These are phyloP conservation scores for Penicillium verrucosum DNA, from an alignment of 2,329 filamentous ascomycete species.

Conservation along the genomic window DNA sequence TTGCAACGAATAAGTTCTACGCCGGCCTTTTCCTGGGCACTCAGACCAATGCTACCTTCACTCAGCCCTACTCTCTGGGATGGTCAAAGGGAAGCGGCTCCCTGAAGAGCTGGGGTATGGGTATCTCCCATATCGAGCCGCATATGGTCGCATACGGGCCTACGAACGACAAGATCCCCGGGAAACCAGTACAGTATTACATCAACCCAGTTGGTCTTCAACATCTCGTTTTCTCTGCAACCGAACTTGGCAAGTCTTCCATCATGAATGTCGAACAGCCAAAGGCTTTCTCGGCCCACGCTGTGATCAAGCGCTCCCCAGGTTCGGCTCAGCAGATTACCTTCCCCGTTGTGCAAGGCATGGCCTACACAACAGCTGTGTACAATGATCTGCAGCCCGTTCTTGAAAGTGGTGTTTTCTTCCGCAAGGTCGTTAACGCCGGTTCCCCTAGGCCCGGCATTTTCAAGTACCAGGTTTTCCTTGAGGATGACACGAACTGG, in stretches of 20 bases:
- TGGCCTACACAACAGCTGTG: conserved; percentile 77
- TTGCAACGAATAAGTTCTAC: conserved; percentile 61
- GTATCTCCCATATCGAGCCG: conserved; percentile 69
- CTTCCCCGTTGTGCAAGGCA: conserved; percentile 84
- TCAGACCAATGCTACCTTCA: conserved; percentile 67
- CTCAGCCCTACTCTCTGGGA: conserved; percentile 69
- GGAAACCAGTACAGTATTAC: conserved; percentile 65
- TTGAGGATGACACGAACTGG: conserved; percentile 75
- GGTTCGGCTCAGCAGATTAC: conserved; percentile 60
- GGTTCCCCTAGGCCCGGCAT: conserved; percentile 59
- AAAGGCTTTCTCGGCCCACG: conserved; percentile 59
- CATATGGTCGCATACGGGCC: conserved; percentile 65
- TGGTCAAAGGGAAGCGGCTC: conserved; percentile 65
- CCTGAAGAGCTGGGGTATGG: conserved; percentile 70
- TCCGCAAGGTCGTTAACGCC: conserved; percentile 60
- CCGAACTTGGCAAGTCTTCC: conserved; percentile 64
- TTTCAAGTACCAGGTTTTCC: conserved; percentile 69
- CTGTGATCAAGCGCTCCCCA: conserved; percentile 61
- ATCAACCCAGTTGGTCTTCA: conserved; percentile 79
- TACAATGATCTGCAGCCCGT: conserved; percentile 69
- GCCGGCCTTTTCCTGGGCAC: conserved; percentile 74
- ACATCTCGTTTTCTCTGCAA: conserved; percentile 74
- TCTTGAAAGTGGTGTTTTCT: conserved; percentile 72
- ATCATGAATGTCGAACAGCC: conserved; percentile 53
- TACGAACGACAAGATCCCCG: conserved; percentile 51